These are phyloP conservation scores for Bocquillonia castaneifolia DNA, from an alignment of 441 rosid genomes.

Conservation along the genomic window DNA sequence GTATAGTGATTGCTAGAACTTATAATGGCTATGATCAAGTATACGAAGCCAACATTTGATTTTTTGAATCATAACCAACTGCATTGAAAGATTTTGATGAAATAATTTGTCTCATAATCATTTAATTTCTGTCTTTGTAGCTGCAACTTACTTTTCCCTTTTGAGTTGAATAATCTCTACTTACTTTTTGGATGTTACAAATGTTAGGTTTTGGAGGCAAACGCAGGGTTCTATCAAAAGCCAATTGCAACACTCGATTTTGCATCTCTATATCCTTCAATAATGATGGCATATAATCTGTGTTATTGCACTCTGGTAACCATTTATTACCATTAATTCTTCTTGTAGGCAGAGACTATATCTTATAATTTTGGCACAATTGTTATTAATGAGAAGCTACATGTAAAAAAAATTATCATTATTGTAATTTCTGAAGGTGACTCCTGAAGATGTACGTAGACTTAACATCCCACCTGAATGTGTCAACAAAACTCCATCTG, in stretches of 20 bases:
- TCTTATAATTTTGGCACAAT: neutral
- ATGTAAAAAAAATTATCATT: slow-evolving; percentile 23
- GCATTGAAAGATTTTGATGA: slow-evolving; percentile 5
- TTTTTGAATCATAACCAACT: neutral
- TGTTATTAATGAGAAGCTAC: slow-evolving; percentile 11
- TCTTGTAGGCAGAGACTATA: slow-evolving; percentile 5
- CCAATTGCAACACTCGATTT: slow-evolving; percentile 97
- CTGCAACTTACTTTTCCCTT: neutral
- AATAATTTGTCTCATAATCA: neutral
- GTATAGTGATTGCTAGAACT: neutral
- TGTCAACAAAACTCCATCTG: slow-evolving; percentile 84
- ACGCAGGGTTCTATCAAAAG: slow-evolving; percentile 86
- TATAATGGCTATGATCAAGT: neutral
- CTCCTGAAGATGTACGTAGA: slow-evolving; percentile 79
- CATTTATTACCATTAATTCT: slow-evolving; percentile 22
- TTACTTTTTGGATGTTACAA: slow-evolving; percentile 17
- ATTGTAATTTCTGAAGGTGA: slow-evolving; percentile 50
- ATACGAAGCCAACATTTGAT: neutral
- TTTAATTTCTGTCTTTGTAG: neutral
- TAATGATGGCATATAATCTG: slow-evolving; percentile 98
- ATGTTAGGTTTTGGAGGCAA: slow-evolving; percentile 88
- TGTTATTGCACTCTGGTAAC: slow-evolving; percentile 95
- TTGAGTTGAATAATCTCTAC: slow-evolving; percentile 7
- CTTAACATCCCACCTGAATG: slow-evolving; percentile 80
- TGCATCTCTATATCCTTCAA: slow-evolving; percentile 96